Base-by-base conservation (phyloP, 2,329 filamentous ascomycete species). In the Plenodomus tracheiphilus region DNA sequence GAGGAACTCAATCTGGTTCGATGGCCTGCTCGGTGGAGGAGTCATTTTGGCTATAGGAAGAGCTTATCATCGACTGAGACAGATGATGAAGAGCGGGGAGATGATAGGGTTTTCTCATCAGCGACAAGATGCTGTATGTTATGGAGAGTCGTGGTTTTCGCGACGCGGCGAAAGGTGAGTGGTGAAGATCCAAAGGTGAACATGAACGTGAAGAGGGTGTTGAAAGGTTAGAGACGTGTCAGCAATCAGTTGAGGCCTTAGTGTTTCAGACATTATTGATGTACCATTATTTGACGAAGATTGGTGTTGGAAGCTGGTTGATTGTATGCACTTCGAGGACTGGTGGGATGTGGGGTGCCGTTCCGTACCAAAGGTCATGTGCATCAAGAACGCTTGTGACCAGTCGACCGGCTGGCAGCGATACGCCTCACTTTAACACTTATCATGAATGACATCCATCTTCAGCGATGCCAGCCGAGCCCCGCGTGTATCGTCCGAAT, bases 401-500 rank as follows among this genome's bases (percentile, higher is more conserved):
- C 13, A 32, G 4, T 32, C 15, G 4, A 32, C 28, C 11, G 15
- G 8, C 28, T 32, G 28, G 15, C 9, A 4, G 6, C 10, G 22
- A 6, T 25, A 10, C 22, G 22, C 22, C 22, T 25, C 22, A 25
- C 22, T 25, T 25, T 6, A 6, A 11, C 28, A 15, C 28, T 32
- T 32, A 15, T 58, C 46, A 62, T 21, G 62, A 59, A 48, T 66
- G 65, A 40, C 65, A 67, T 4, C 57, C 60, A 17, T 65, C 59
- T 39, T 68, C 65, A 21, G 61, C 59, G 51, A 60, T 54, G 41
- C 49, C 42, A 22, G 49, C 39, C 25, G 48, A 47, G 1, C 49
- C 53, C 22, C 58, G 56, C 15, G 59, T 64, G 22, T 65, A 70
- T 32, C 60, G 48, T 13, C 65, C 65, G 42, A 69, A 66, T 2